Percentiles rank a stretch among this genome's conserved stretches.
Evolutionary conservation across 2,329 filamentous ascomycete genomes (phyloP).

Genomic region (Penicillium olsonii): DNA sequence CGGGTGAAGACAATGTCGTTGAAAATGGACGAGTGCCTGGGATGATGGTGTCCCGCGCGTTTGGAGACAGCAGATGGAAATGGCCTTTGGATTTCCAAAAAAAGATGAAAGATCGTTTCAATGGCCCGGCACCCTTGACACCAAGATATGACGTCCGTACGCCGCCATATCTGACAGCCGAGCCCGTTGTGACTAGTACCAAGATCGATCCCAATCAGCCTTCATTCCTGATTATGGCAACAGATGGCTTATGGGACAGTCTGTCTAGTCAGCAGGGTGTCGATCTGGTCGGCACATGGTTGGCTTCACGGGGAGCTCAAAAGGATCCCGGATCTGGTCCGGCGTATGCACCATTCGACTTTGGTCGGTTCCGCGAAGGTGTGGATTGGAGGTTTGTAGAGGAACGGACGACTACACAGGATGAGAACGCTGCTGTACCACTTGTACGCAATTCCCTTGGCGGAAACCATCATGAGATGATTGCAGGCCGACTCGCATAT

Average conservation of each 20-base stretch:
- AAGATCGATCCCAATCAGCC: conserved; percentile 49
- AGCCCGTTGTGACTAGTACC: conserved; percentile 64
- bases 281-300: conserved; percentile 59
- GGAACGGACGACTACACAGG: conserved; percentile 52
- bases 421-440: conserved; percentile 56
- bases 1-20: conserved; percentile 61
- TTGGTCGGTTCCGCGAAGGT: conserved; percentile 21
- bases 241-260: conserved; percentile 67
- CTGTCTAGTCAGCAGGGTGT: conserved; percentile 61
- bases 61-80: conserved; percentile 70
- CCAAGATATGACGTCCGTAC: conserved; percentile 44
- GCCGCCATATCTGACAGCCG: conserved; percentile 68
- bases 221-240: conserved; percentile 67
- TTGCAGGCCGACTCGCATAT: conserved; percentile 32
- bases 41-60: conserved; percentile 63
- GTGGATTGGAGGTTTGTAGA: conserved; percentile 36
- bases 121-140: conserved; percentile 47
- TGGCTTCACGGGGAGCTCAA: conserved; percentile 35
- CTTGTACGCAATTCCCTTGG: conserved; percentile 56
- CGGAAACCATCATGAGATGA: conserved; percentile 43
- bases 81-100: conserved; percentile 57
- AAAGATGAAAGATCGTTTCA: conserved; percentile 33
- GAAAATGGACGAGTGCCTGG: conserved; percentile 63
- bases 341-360: conserved; percentile 22
- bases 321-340: conserved; percentile 30